These are phyloP conservation scores for Backusella mclennaniae DNA, from an alignment of 192 early-diverging fungal genomes.

Conservation along the genomic window DNA sequence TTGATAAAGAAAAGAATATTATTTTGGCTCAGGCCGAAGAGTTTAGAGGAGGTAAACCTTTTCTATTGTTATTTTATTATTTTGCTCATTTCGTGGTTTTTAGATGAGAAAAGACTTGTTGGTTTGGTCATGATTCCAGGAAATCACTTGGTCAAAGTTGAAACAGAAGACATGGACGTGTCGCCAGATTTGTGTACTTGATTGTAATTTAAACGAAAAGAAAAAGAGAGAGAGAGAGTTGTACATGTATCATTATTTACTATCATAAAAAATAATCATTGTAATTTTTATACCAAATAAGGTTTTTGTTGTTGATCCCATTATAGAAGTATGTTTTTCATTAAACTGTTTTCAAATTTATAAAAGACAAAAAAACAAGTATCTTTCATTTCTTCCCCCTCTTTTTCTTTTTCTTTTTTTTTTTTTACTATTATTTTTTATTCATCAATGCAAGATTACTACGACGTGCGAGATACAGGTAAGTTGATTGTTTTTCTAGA, in stretches of 20 bases:
- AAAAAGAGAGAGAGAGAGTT: neutral
- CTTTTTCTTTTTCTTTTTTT: neutral
- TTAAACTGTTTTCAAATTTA: neutral
- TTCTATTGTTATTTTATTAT: neutral
- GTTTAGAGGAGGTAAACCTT: constrained; percentile 44
- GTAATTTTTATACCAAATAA: neutral
- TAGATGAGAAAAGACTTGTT: constrained; percentile 59
- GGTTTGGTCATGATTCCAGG: constrained; percentile 81
- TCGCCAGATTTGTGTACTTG: constrained; percentile 17
- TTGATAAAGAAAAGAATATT: constrained; percentile 73
- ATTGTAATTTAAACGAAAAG: neutral
- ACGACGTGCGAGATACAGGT: neutral
- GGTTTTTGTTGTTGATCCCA: neutral
- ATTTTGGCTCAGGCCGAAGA: constrained; percentile 70
- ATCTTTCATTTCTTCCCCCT: neutral
- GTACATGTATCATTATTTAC: neutral
- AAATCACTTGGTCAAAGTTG: constrained; percentile 60
- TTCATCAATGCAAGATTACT: neutral
- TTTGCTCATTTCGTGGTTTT: neutral
- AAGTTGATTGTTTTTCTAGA: neutral
- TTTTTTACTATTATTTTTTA: neutral
- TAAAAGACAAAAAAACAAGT: neutral
- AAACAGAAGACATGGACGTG: constrained; percentile 49
- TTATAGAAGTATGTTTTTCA: constrained; percentile 11
- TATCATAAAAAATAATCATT: neutral